Evolutionary conservation across 805 yeast species (phyloP).

Genomic region (Sugiyamaella marilandica): DNA sequence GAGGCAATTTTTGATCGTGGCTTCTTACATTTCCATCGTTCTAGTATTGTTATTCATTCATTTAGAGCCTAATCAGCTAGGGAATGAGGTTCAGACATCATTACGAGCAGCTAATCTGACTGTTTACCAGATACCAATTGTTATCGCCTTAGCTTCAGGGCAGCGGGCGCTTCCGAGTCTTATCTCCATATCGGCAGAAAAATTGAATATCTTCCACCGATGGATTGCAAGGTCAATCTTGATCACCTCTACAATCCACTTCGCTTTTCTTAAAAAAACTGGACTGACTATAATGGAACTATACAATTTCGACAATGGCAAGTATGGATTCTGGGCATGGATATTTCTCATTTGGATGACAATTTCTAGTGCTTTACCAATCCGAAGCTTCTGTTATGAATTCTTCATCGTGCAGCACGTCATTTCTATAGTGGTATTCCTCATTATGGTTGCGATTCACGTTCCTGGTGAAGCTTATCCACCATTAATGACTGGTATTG

Average conservation of each 20-base stretch:
- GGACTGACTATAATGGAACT: conserved; percentile 36
- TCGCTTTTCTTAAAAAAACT: conserved; percentile 35
- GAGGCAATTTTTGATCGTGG: conserved; percentile 25
- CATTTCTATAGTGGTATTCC: conserved; percentile 39
- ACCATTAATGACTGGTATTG: conserved; percentile 40
- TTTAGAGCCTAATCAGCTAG: conserved; percentile 37
- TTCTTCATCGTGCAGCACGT: conserved; percentile 43
- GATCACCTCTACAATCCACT: conserved; percentile 35
- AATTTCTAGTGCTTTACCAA: conserved; percentile 30
- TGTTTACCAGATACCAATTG: conserved; percentile 1
- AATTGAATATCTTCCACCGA: conserved; percentile 38
- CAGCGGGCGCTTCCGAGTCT: conserved; percentile 39
- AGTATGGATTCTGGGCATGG: conserved; percentile 40
- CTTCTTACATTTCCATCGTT: conserved; percentile 31
- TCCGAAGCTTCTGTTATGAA: conserved; percentile 41
- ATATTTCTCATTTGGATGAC: conserved; percentile 34
- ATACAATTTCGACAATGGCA: conserved; percentile 43
- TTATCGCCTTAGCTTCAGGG: conserved; percentile 34
- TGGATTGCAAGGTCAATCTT: conserved; percentile 43
- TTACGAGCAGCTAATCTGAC: conserved; percentile 1
- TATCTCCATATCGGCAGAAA: conserved; percentile 41
- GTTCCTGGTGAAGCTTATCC: conserved; percentile 38
- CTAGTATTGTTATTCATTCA: conserved; percentile 31
- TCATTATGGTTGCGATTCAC: conserved; percentile 41
- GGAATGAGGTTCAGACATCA: conserved; percentile 35